Conservation (phyloP, 192 early-diverging fungal genomes). For the Obelidium mucronatum region DNA sequence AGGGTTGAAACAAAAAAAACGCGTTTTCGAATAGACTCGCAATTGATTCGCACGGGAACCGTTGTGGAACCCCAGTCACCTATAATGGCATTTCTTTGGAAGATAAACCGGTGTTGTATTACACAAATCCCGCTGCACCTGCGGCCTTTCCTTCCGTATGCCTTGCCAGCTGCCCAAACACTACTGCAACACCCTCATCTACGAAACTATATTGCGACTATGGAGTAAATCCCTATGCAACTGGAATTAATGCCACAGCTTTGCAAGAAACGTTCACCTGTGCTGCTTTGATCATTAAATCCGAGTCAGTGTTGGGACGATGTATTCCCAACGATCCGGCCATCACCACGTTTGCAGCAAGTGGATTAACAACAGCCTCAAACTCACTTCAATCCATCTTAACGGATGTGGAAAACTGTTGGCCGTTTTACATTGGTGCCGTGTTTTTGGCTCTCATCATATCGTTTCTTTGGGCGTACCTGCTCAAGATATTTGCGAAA, state of each 20-base stretch:
- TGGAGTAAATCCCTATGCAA: conserved; percentile 11
- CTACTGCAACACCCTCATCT: not conserved
- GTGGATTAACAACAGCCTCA: not conserved
- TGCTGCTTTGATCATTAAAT: conserved; percentile 20
- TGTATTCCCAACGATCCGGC: conserved; percentile 28
- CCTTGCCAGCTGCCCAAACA: conserved; percentile 22
- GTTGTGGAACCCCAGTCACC: conserved; percentile 14
- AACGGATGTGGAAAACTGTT: conserved; percentile 16
- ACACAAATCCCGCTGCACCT: conserved; percentile 21
- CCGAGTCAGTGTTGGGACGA: not conserved
- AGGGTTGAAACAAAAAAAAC: no score
- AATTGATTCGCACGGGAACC: conserved; percentile 30
- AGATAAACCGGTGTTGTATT: conserved; percentile 25
- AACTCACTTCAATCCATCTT: conserved; percentile 14
- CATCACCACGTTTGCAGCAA: conserved; percentile 1
- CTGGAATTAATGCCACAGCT: not conserved
- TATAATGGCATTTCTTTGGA: conserved; percentile 9
- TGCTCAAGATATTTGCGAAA: conserved; percentile 49
- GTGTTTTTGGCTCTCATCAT: conserved; percentile 42
- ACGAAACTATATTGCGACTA: conserved; percentile 23
- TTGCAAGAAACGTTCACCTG: not conserved
- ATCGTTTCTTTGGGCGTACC: conserved; percentile 49
- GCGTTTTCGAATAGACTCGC: not conserved
- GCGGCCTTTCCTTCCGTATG: conserved; percentile 6
- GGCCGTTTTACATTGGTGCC: conserved; percentile 21